Evolutionary conservation across 2,329 filamentous ascomycete species (phyloP), one percentile per base, ranked within the genome.

Genomic region (Exophiala bonariae): DNA sequence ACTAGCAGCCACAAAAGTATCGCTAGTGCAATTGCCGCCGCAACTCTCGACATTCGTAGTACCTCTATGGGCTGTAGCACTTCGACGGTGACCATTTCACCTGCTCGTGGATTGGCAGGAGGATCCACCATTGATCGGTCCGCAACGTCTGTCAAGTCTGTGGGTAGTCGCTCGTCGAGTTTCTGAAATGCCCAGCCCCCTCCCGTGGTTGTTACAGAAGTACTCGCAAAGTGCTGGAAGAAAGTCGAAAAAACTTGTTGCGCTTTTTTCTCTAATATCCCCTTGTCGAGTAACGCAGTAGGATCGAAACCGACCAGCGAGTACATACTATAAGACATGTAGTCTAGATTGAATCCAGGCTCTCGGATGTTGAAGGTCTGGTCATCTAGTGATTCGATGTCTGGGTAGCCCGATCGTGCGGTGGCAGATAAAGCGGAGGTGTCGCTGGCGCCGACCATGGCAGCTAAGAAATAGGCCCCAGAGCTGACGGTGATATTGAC

Each of bases 261-360:
- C 9, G 44, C 44, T n/a, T 11, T 32, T 32, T 20, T 9, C 7
- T 13, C 33, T 8, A 45, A 4, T 16, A 5, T 26, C 11, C 9
- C 11, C 10, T 17, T 4, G 13, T 45, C 18, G 5, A 32, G 28
- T 5, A 45, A 32, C 13, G 34, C 42, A 14, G 11, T 14, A 13
- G 17, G 16, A 31, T 45, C 28, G 20, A 39, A 39, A 5, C 36
- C 18, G 14, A 32, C 42, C 6, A 38, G 42, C 13, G 35, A 18
- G 8, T 41, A 17, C 42, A 45, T 45, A 17, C 28, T 18, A 18
- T 45, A 45, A 17, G 37, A 47, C 44, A 47, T 47, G 30, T 35
- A 47, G 31, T 47, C 44, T 8, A 42, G 10, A 20, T 47, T 47
- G 8, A 31, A 19, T 13, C 44, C 44, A 11, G 8, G 26, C 6